Evolutionary conservation across 495 filamentous ascomycete species (phyloP).

Genomic region (Letharia lupina): DNA sequence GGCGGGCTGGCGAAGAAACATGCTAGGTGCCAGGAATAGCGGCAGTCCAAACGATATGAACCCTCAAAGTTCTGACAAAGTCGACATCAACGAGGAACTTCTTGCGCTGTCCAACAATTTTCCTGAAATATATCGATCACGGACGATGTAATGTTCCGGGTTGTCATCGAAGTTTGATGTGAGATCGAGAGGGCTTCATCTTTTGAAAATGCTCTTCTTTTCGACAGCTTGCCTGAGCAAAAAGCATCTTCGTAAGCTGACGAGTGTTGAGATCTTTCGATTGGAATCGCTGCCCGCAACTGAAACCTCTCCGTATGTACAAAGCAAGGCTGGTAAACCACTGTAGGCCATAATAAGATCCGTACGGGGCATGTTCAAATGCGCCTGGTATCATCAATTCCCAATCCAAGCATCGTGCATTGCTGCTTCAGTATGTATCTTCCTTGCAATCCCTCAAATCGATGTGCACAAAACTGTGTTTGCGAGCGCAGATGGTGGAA

Average conservation of each 20-base stretch:
- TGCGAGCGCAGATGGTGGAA: background rate
- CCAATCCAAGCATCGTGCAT: background rate
- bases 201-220: no score
- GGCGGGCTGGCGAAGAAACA: background rate
- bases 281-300: background rate
- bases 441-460: background rate
- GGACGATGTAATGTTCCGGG: background rate
- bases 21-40: background rate
- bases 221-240: background rate
- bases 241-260: background rate
- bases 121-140: background rate
- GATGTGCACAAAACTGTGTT: background rate
- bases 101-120: background rate
- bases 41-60: background rate
- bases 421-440: background rate
- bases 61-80: background rate
- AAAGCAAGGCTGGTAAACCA: background rate
- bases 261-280: background rate
- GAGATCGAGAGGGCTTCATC: no score
- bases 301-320: background rate
- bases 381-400: background rate
- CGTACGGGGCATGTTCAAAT: background rate
- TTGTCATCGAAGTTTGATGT: background rate
- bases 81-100: background rate
- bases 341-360: background rate